Conservation (phyloP, 1,284 basidiomycete species). For the Austroboletus novae-zelandiae region DNA sequence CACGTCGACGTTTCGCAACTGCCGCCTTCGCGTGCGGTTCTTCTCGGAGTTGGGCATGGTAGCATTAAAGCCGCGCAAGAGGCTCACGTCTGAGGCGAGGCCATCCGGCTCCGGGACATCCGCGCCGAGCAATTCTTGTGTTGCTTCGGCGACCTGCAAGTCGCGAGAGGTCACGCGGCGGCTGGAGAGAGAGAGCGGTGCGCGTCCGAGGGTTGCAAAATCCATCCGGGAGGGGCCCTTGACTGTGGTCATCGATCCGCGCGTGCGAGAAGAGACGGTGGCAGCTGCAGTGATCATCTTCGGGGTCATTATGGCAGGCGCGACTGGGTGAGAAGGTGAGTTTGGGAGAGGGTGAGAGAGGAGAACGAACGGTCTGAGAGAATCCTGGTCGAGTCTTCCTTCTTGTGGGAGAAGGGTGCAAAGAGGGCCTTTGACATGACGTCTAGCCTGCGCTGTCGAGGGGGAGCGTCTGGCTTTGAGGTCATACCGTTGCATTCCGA, state of each 20-base stretch:
- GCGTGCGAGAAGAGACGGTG: conserved; percentile 54
- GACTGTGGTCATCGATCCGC: conserved; percentile 38
- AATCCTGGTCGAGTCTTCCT: conserved; percentile 65
- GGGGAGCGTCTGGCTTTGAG: conserved; percentile 3
- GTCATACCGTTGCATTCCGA: conserved; percentile 25
- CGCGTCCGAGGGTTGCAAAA: conserved; percentile 72
- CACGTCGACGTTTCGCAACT: conserved; percentile 78
- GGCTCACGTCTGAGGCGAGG: conserved; percentile 63
- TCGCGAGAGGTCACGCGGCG: conserved; percentile 77
- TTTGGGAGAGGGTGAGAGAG: not conserved
- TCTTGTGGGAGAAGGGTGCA: conserved; percentile 64
- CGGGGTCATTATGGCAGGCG: conserved; percentile 88
- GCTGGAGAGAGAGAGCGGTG: conserved; percentile 62
- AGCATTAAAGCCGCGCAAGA: conserved; percentile 86
- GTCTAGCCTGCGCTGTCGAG: conserved; percentile 44
- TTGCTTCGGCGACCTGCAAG: conserved; percentile 80
- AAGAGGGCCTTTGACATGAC: conserved; percentile 64
- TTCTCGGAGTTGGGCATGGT: conserved; percentile 87
- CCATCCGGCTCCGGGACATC: conserved; percentile 70
- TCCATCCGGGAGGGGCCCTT: conserved; percentile 47
- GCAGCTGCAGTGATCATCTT: conserved; percentile 70
- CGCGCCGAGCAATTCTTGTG: conserved; percentile 70
- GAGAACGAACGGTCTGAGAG: conserved; percentile 63
- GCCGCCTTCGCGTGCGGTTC: conserved; percentile 69
- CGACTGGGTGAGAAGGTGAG: conserved; percentile 52